Conservation (phyloP, 805 yeast genomes). For the Wickerhamiella dianesei region DNA sequence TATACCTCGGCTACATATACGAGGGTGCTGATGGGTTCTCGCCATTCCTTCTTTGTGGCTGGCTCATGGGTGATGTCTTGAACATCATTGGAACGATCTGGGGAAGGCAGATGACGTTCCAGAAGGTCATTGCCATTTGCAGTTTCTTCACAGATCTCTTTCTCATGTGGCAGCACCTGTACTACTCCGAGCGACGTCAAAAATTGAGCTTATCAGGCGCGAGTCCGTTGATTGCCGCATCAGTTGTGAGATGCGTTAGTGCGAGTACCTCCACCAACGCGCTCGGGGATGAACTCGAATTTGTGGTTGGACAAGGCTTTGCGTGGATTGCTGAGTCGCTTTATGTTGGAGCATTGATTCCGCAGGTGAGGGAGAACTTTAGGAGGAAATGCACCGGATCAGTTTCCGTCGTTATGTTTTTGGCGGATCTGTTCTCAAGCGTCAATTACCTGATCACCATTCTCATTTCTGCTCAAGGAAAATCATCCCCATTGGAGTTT, state of each 20-base stretch:
- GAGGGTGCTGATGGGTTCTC: constrained; percentile 23
- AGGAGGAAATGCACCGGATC: constrained; percentile 31
- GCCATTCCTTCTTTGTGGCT: constrained; percentile 19
- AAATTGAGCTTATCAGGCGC: no score
- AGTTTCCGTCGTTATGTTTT: constrained; percentile 20
- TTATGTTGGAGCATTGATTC: constrained; percentile 24
- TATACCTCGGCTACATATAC: constrained; percentile 17
- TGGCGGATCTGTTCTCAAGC: constrained; percentile 21
- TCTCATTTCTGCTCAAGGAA: constrained; percentile 16
- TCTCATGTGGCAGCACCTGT: constrained; percentile 19
- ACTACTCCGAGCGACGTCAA: constrained; percentile 10
- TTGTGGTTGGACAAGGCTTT: constrained; percentile 16
- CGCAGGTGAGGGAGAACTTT: constrained; percentile 31
- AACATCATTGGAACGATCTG: constrained; percentile 23
- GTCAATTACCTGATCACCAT: constrained; percentile 21
- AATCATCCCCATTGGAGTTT: constrained; percentile 14
- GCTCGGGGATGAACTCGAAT: constrained; percentile 11
- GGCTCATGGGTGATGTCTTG: constrained; percentile 23
- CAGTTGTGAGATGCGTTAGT: neutral
- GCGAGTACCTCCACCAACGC: neutral
- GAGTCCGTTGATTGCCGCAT: neutral
- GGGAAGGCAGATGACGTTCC: constrained; percentile 23
- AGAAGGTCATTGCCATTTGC: constrained; percentile 19
- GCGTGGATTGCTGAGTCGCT: constrained; percentile 20
- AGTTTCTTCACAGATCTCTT: constrained; percentile 18